These are phyloP conservation scores for Schoenoplectus tabernaemontani DNA, from an alignment of 202 grass and related monocot genomes.

Conservation along the genomic window DNA sequence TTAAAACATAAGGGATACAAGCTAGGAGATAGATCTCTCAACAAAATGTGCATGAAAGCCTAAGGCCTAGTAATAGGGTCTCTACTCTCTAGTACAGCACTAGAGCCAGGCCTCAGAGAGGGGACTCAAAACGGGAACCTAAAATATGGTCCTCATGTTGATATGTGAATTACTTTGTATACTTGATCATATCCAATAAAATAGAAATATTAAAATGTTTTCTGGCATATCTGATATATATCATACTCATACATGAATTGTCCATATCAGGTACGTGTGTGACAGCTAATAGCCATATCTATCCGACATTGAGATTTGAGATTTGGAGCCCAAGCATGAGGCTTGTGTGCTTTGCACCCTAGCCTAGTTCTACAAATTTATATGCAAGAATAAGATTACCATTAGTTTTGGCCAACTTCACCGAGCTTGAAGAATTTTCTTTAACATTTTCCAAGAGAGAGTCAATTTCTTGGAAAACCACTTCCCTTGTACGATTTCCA, in stretches of 20 bases:
- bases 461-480: slow-evolving; percentile 64
- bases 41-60: not conserved
- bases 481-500: slow-evolving; percentile 66
- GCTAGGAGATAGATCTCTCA: not conserved
- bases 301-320: not conserved
- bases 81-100: not conserved
- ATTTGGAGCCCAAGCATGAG: not conserved
- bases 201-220: not conserved
- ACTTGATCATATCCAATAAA: not conserved
- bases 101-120: not conserved
- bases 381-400: slow-evolving; percentile 53
- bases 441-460: slow-evolving; percentile 52
- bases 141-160: not conserved
- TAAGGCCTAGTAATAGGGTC: not conserved
- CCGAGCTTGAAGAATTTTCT: slow-evolving; percentile 32
- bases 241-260: not conserved
- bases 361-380: slow-evolving; percentile 13
- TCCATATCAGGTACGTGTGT: not conserved
- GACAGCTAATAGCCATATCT: not conserved
- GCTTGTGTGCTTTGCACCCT: slow-evolving; percentile 20
- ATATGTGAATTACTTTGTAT: not conserved
- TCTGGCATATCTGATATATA: not conserved
- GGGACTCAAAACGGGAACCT: not conserved
- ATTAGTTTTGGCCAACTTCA: slow-evolving; percentile 51
- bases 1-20: not conserved